Evolutionary conservation across 345 rosid species (phyloP).

Genomic region (Murraya koenigii): DNA sequence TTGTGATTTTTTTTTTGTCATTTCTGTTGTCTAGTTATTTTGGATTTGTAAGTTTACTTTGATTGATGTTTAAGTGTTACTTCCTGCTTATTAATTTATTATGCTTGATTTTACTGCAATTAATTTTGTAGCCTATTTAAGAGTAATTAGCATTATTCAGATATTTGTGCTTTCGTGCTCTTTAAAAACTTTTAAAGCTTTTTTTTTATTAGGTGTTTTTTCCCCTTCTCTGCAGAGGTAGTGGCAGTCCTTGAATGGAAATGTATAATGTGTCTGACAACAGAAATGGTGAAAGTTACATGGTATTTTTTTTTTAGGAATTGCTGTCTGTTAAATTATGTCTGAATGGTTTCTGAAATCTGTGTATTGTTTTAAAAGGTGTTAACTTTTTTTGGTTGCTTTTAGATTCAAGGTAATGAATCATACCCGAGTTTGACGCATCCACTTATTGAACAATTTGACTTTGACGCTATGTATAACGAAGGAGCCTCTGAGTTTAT

Average conservation of each 20-base stretch:
- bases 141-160: not conserved
- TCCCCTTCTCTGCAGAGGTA: conserved; percentile 1
- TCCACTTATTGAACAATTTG: conserved; percentile 43
- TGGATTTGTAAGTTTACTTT: not conserved
- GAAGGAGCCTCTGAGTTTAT: conserved; percentile 74
- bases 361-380: not conserved
- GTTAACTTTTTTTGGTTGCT: not conserved
- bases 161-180: not conserved
- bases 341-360: not conserved
- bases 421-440: conserved; percentile 36
- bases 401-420: conserved; percentile 45
- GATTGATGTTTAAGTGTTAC: not conserved
- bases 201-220: no score
- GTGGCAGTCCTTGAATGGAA: conserved; percentile 43
- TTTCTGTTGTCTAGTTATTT: not conserved
- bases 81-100: not conserved
- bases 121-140: not conserved
- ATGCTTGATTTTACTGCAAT: not conserved
- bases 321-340: not conserved
- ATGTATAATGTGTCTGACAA: conserved; percentile 34
- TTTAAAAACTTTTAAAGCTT: not conserved
- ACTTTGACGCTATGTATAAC: conserved; percentile 68
- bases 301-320: conserved; percentile 28
- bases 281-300: conserved; percentile 32
- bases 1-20: not conserved